Evolutionary conservation across 139 green algal genomes (phyloP).

Genomic region (Astrephomene gubernaculifera): DNA sequence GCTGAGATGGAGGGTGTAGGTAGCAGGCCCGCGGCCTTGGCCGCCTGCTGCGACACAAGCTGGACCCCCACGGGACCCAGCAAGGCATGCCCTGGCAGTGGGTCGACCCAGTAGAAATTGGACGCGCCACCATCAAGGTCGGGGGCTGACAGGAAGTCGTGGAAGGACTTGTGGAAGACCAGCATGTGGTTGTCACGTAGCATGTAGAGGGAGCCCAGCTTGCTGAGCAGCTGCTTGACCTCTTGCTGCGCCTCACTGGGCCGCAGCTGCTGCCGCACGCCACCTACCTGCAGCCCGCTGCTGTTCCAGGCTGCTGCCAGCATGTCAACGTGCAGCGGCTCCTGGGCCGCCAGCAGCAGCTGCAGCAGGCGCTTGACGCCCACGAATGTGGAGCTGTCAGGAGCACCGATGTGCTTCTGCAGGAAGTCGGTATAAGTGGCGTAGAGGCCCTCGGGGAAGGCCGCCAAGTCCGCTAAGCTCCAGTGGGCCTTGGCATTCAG

Average conservation of each 20-base stretch:
- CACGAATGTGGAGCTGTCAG: background rate
- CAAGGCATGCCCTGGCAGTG: background rate
- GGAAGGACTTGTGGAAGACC: conserved; percentile 9
- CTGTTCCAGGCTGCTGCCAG: background rate
- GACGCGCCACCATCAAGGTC: background rate
- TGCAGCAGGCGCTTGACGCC: background rate
- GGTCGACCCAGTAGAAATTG: background rate
- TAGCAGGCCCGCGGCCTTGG: background rate
- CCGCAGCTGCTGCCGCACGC: background rate
- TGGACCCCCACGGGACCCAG: background rate
- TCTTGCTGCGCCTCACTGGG: background rate
- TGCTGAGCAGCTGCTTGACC: background rate
- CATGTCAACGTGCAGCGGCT: background rate
- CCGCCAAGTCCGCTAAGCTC: background rate
- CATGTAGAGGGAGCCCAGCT: background rate
- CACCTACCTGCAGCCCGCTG: background rate
- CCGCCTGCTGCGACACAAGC: background rate
- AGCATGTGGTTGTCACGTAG: background rate
- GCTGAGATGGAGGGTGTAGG: background rate
- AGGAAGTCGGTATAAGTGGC: background rate
- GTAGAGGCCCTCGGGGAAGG: background rate
- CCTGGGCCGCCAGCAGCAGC: background rate
- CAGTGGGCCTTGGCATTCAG: background rate
- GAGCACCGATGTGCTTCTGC: background rate
- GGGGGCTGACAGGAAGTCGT: background rate